phyloP scores from a whole-genome alignment of 495 filamentous ascomycete species.

The Chaetomidium leptoderma region DNA sequence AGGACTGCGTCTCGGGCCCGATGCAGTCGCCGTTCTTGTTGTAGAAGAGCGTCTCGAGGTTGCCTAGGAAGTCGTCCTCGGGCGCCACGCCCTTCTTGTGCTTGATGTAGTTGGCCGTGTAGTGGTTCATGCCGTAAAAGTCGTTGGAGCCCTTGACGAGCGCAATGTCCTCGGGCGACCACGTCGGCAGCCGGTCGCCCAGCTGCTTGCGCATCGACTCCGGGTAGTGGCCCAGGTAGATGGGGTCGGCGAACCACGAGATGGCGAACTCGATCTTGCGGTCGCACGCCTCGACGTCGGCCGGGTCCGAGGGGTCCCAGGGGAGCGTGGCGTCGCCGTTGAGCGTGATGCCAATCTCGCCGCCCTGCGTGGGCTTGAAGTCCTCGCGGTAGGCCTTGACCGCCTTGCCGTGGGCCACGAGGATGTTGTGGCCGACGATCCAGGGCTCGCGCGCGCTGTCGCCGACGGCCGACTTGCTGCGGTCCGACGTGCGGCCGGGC shows the following conservation, averaged over 20 bases:
- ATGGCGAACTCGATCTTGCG: constrained; percentile 64
- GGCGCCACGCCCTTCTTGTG: constrained; percentile 56
- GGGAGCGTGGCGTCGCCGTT: constrained; percentile 59
- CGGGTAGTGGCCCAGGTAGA: constrained; percentile 72
- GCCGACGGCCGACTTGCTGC: constrained; percentile 50
- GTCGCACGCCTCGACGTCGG: constrained; percentile 56
- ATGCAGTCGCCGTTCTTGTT: constrained; percentile 65
- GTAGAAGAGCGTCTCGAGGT: constrained; percentile 62
- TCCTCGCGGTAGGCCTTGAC: constrained; percentile 66
- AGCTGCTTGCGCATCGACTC: constrained; percentile 72
- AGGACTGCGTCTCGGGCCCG: constrained; percentile 69
- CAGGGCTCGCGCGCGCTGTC: constrained; percentile 57
- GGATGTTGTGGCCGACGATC: constrained; percentile 58
- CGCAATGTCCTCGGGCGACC: constrained; percentile 59
- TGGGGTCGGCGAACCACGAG: constrained; percentile 68
- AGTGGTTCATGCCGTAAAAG: constrained; percentile 84
- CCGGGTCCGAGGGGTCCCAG: constrained; percentile 53
- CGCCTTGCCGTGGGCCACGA: constrained; percentile 55
- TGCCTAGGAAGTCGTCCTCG: constrained; percentile 65
- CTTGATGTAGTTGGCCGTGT: constrained; percentile 77
- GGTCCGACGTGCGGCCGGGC: constrained; percentile 56
- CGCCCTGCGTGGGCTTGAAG: constrained; percentile 56
- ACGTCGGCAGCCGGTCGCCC: constrained; percentile 62
- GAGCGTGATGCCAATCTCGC: constrained; percentile 59
- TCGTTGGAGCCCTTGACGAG: constrained; percentile 72